Evolutionary conservation across 768 basidiomycete genomes (phyloP), one percentile per base, ranked within the genome.

Genomic region (Agrocybe chaxingu): DNA sequence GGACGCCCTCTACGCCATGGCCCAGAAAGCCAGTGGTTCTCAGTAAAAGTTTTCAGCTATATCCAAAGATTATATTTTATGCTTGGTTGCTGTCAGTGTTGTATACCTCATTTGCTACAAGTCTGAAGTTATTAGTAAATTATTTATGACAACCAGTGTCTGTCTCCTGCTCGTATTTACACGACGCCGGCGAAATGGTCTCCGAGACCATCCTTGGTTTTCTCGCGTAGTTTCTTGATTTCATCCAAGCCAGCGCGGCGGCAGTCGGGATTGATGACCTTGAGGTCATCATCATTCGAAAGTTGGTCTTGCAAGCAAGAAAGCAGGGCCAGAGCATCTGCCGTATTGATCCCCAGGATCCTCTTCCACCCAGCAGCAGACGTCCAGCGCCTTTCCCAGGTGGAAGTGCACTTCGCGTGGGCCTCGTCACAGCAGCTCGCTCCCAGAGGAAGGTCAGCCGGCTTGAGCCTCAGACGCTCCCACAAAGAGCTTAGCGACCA

Each of bases 1-100:
- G 52, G 73, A 75, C 7, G 60, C 56, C 7, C 57, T 86, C 30
- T 74, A 77, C 52, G 72, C 64, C 1, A 77, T 77, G 71, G 70
- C 70, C 5, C 58, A 62, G 36, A 60, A 47, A 9, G 50, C 53
- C 24, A 52, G 47, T 3, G 33, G 24, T 24, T 24, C 24, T 24
- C 5, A 24, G 5, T 24, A 24, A 24, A 5, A 24, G 24, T 24
- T 24, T 24, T 24, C 24, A 24, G 24, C 24, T 5, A 5, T 24
- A 24, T 24, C 24, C 5, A 24, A 24, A 24, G 24, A 24, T 5
- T 24, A 24, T 24, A 24, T 24, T 24, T 24, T 24, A 24, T 24
- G 24, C 24, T 24, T 24, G 24, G 24, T 24, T 24, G 5, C 24
- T 24, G 24, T 24, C 24, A 5, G 5, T 5, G 24, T 24, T 24